Evolutionary conservation across 352 stramenopile species (phyloP).

Genomic region (Globisporangium cederbergense): DNA sequence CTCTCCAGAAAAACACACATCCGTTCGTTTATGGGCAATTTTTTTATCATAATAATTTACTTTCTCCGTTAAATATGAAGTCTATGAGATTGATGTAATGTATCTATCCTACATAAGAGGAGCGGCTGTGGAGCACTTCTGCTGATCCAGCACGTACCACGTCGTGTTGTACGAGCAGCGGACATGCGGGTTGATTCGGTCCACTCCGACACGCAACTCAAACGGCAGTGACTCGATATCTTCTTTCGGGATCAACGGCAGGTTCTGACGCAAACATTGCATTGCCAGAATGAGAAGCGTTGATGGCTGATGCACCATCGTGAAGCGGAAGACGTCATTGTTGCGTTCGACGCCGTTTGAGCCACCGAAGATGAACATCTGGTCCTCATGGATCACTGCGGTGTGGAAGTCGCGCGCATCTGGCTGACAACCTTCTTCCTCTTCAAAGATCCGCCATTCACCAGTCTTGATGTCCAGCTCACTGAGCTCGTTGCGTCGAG

Average conservation of each 20-base stretch:
- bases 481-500: conserved; percentile 65
- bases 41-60: conserved; percentile 32
- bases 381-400: conserved; percentile 62
- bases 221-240: conserved; percentile 48
- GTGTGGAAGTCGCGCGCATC: conserved; percentile 84
- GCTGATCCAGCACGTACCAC: conserved; percentile 58
- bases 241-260: conserved; percentile 35
- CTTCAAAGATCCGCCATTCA: conserved; percentile 59
- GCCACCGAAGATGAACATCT: conserved; percentile 81
- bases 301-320: conserved; percentile 51
- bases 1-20: background rate
- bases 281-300: conserved; percentile 70
- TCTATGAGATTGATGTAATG: conserved; percentile 10
- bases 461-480: conserved; percentile 60
- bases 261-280: conserved; percentile 50
- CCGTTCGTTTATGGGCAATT: conserved; percentile 3
- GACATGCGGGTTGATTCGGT: conserved; percentile 74
- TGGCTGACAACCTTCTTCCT: conserved; percentile 59
- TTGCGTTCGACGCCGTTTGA: conserved; percentile 83
- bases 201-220: conserved; percentile 59
- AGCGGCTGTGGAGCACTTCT: conserved; percentile 31
- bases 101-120: conserved; percentile 39
- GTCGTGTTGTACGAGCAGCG: conserved; percentile 55
- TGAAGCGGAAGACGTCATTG: conserved; percentile 78
- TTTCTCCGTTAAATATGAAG: conserved; percentile 48